Evolutionary conservation across 208 protist species (phyloP), one percentile per base, ranked within the genome.

Genomic region (Endotrypanum monterogeii): DNA sequence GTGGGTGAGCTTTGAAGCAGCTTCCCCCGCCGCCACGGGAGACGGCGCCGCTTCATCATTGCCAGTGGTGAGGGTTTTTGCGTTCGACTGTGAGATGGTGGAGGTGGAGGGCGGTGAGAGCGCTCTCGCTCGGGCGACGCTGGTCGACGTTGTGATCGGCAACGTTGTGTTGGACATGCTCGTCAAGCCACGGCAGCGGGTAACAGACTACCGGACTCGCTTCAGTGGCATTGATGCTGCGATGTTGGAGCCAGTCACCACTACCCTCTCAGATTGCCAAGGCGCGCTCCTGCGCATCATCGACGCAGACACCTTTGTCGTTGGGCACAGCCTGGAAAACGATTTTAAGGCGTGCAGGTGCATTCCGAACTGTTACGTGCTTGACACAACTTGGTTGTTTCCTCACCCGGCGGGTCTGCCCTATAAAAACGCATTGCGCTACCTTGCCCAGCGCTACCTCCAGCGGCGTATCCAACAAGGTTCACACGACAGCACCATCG

Each of bases 51-150:
- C 32, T 14, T 18, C 28, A 16, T 9, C 63, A 18, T 35, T 18
- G 58, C 32, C 18, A 35, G 51, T 20, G 20, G 79, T 80, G 18
- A 67, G 63, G 12, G 81, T 97, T 1, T 75, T 97, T 44, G 87
- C 92, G 1, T 69, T 98, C 9, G 95, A 98, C 71, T 98, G 95
- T 71, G 97, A 98, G 78, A 98, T 98, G 96, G 94, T 97, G 63
- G 74, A 92, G 35, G 86, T 75, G 28, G 62, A 62, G 44, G 32
- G 83, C 72, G 51, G 74, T 30, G 83, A 84, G 50, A 90, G 85
- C 74, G 89, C 90, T 48, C 78, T 98, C 8, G 94, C 95, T 0
- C 90, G 97, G 1, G 79, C 90, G 14, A 96, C 92, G 16, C 71
- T 98, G 16, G 73, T 98, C 18, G 86, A 97, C 54, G 91, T 94